These are phyloP conservation scores for Pyrenophora seminiperda DNA, from an alignment of 2,329 filamentous ascomycete species.

Conservation along the genomic window DNA sequence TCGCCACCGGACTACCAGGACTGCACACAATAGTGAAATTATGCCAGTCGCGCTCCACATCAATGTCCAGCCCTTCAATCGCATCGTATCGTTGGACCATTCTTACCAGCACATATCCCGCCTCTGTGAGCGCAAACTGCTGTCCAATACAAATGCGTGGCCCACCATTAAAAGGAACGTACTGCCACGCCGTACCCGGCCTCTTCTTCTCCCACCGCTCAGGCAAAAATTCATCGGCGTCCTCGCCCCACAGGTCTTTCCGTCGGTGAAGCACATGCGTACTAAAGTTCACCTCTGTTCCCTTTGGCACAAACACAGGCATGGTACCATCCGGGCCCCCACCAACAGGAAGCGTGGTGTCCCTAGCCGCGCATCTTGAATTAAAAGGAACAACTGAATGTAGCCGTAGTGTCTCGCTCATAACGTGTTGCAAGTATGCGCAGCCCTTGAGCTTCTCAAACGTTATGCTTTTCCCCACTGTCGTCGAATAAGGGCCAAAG, in stretches of 20 bases:
- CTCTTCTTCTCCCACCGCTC: conserved; percentile 28
- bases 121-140: conserved; percentile 27
- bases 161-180: conserved; percentile 34
- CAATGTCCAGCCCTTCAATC: conserved; percentile 6
- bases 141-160: conserved; percentile 31
- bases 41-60: conserved; percentile 7
- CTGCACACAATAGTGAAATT: conserved; percentile 12
- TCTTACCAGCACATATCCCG: conserved; percentile 14
- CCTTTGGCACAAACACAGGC: conserved; percentile 32
- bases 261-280: conserved; percentile 26
- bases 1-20: conserved; percentile 2
- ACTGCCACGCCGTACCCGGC: conserved; percentile 20
- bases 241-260: conserved; percentile 27
- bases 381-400: conserved; percentile 32
- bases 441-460: conserved; percentile 17
- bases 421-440: conserved; percentile 24
- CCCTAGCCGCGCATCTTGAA: conserved; percentile 20
- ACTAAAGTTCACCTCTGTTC: conserved; percentile 15
- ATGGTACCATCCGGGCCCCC: conserved; percentile 30
- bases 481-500: conserved; percentile 42
- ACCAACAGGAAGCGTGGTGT: conserved; percentile 37
- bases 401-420: conserved; percentile 34
- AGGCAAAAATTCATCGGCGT: conserved; percentile 30
- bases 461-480: neutral
- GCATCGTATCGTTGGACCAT: conserved; percentile 4